Percentiles rank a stretch among this genome's conserved stretches.
Conservation (phyloP, 2,329 filamentous ascomycete genomes). For the Venturia nashicola region DNA sequence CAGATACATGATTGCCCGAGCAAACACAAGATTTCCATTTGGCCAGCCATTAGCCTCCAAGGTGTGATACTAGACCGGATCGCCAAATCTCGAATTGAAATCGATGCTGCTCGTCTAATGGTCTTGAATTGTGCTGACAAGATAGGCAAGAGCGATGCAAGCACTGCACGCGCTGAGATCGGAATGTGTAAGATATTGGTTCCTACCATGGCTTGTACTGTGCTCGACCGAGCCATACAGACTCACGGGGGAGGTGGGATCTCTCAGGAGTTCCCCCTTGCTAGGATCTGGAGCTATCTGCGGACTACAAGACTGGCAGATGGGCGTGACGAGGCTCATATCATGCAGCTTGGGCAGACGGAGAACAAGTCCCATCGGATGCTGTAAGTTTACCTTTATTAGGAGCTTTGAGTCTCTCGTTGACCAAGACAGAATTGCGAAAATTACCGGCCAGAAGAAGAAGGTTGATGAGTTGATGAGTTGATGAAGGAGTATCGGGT, state of each 20-base stretch:
- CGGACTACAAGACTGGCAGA: slow-evolving; percentile 78
- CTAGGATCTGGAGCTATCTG: slow-evolving; percentile 60
- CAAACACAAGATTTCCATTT: slow-evolving; percentile 86
- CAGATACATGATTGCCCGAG: slow-evolving; percentile 86
- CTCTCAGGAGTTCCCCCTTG: slow-evolving; percentile 86
- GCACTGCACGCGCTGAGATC: slow-evolving; percentile 83
- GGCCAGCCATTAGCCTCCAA: slow-evolving; percentile 79
- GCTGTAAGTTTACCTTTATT: neutral
- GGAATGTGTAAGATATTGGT: slow-evolving; percentile 93
- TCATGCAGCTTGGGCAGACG: slow-evolving; percentile 61
- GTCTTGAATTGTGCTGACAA: slow-evolving; percentile 91
- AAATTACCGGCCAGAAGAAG: neutral
- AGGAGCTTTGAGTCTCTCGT: neutral
- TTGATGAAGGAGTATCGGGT: slow-evolving; percentile 9
- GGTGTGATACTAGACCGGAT: slow-evolving; percentile 94
- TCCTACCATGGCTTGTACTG: slow-evolving; percentile 65
- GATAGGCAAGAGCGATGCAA: slow-evolving; percentile 82
- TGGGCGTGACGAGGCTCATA: slow-evolving; percentile 84
- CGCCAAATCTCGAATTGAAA: slow-evolving; percentile 81
- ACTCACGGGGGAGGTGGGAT: slow-evolving; percentile 84
- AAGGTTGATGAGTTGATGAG: slow-evolving; percentile 7
- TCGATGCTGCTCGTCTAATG: slow-evolving; percentile 77
- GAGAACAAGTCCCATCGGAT: slow-evolving; percentile 50
- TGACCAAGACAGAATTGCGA: neutral
- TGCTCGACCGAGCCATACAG: slow-evolving; percentile 92